These are phyloP conservation scores for Salvia sclarea DNA, from an alignment of 305 asterid genomes.

Conservation along the genomic window DNA sequence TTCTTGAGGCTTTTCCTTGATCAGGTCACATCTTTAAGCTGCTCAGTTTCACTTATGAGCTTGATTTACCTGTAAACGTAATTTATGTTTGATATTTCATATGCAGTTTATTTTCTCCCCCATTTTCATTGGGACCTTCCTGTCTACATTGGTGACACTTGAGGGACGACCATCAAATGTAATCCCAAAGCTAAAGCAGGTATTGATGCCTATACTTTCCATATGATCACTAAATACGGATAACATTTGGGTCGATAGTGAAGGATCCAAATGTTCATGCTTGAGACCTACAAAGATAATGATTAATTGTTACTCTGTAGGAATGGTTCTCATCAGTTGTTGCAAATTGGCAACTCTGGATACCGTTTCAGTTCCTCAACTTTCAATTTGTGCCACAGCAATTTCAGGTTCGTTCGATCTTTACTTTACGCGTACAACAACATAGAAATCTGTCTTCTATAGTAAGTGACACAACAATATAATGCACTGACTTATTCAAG, in stretches of 20 bases:
- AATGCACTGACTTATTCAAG: not conserved
- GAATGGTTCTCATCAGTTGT: conserved; percentile 91
- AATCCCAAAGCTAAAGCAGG: conserved; percentile 93
- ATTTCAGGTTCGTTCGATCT: conserved; percentile 68
- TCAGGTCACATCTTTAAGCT: conserved; percentile 54
- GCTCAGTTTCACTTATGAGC: conserved; percentile 9
- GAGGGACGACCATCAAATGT: conserved; percentile 83
- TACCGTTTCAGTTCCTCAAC: conserved; percentile 94
- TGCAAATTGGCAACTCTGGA: conserved; percentile 98
- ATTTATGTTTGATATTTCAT: conserved; percentile 21
- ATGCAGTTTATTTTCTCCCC: conserved; percentile 85
- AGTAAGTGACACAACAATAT: not conserved
- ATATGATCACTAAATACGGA: not conserved
- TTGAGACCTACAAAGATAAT: not conserved
- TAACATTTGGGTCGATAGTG: not conserved
- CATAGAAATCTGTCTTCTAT: too few relatives aligned
- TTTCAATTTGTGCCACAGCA: conserved; percentile 94
- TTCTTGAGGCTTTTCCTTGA: conserved; percentile 72
- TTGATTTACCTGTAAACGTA: not conserved
- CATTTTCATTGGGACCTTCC: conserved; percentile 68
- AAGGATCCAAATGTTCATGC: conserved; percentile 7
- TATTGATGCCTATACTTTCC: conserved; percentile 21
- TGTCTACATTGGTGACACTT: conserved; percentile 71
- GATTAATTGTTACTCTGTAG: conserved; percentile 37
- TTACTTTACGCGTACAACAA: too few relatives aligned